These are phyloP conservation scores for Plasmopara muralis DNA, from an alignment of 352 stramenopile genomes.

Conservation along the genomic window DNA sequence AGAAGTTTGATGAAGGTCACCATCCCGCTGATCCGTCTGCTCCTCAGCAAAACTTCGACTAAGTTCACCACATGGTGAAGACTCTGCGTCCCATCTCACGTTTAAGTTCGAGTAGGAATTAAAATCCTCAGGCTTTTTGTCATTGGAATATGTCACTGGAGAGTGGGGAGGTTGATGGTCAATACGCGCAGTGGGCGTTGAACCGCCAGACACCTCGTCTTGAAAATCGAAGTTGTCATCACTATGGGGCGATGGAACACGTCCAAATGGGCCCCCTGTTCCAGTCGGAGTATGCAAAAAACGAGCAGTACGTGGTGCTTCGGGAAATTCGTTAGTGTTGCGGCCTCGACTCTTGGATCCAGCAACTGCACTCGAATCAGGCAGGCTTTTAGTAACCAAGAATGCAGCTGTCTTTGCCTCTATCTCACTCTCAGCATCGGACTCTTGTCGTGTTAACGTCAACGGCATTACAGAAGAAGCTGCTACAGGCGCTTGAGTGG, in stretches of 20 bases:
- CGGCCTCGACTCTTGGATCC: conserved; percentile 8
- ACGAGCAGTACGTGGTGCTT: conserved; percentile 21
- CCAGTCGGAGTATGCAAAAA: conserved; percentile 31
- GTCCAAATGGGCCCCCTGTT: conserved; percentile 25
- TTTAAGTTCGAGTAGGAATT: conserved; percentile 19
- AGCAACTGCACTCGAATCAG: conserved; percentile 23
- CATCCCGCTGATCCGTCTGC: conserved; percentile 2
- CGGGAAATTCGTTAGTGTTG: conserved; percentile 19
- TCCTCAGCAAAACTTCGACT: conserved; percentile 5
- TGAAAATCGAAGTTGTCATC: conserved; percentile 8
- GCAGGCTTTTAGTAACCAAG: conserved; percentile 8
- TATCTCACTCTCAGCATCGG: conserved; percentile 3
- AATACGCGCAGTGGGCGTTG: conserved; percentile 3
- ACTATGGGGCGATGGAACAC: conserved; percentile 18
- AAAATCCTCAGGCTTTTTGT: conserved; percentile 5
- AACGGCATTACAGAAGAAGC: neutral
- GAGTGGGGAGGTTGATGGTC: conserved; percentile 1
- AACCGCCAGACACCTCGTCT: conserved; percentile 9
- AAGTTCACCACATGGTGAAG: conserved; percentile 7
- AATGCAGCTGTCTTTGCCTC: conserved; percentile 8
- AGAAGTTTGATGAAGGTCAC: conserved; percentile 11
- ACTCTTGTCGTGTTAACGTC: neutral
- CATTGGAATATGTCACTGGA: conserved; percentile 8
- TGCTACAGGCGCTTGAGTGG: conserved; percentile 3
- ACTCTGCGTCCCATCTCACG: conserved; percentile 17